These are phyloP conservation scores for Syncephalastrum sp. DNA, from an alignment of 371 early-diverging fungal species.

Conservation along the genomic window DNA sequence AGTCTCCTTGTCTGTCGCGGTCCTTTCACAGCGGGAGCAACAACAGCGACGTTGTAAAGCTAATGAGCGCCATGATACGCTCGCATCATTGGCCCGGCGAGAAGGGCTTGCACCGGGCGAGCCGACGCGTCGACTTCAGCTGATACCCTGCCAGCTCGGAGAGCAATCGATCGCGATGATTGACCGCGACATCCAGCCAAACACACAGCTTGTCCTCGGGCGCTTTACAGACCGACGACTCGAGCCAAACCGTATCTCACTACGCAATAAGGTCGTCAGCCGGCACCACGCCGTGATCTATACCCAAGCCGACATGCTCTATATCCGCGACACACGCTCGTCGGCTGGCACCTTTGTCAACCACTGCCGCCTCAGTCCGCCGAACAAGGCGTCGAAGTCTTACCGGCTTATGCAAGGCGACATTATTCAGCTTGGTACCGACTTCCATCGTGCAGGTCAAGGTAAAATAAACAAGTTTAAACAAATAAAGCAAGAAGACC, in stretches of 20 bases:
- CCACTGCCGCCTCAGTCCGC: constrained; percentile 80
- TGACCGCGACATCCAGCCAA: constrained; percentile 67
- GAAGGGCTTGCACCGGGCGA: too few species aligned
- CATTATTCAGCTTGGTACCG: constrained; percentile 90
- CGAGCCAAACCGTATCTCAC: constrained; percentile 57
- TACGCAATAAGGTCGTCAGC: constrained; percentile 23
- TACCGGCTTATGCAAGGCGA: constrained; percentile 85
- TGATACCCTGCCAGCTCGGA: too few species aligned
- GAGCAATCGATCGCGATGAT: constrained; percentile 54
- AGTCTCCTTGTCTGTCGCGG: constrained; percentile 3
- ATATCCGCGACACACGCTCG: constrained; percentile 86
- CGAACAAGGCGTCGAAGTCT: constrained; percentile 79
- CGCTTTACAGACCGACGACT: constrained; percentile 69
- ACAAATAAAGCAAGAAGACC: background rate
- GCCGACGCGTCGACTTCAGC: too few species aligned
- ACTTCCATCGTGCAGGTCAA: constrained; percentile 90
- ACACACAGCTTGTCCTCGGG: constrained; percentile 64
- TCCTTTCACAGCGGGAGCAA: background rate
- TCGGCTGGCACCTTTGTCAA: constrained; percentile 97
- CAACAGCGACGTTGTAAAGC: background rate
- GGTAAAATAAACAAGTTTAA: constrained; percentile 42
- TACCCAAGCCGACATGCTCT: constrained; percentile 51
- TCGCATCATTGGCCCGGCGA: constrained; percentile 45
- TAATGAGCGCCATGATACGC: constrained; percentile 22
- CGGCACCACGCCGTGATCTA: constrained; percentile 22